A percentile compares a stretch with the other conserved stretches of the same genome.
phyloP scores from a whole-genome alignment of 441 rosid genomes.

The Erodium trifolium region DNA sequence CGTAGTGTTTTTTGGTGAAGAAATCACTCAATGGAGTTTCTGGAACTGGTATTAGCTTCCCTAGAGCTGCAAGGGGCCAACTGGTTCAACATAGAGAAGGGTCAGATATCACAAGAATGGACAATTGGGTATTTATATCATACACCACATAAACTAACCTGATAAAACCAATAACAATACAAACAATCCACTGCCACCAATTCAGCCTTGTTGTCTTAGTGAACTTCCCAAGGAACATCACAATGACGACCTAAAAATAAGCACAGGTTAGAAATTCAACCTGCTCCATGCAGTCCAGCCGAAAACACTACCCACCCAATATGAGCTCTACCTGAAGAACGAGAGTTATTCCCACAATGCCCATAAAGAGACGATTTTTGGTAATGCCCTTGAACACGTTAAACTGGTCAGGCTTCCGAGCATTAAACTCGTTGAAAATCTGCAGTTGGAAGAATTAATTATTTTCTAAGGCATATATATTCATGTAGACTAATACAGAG shows the following conservation, averaged over 20 bases:
- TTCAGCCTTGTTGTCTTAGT: conserved; percentile 54
- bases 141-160: conserved; percentile 33
- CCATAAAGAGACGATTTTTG: conserved; percentile 66
- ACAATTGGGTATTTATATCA: background rate
- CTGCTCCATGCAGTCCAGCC: background rate
- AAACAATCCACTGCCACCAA: conserved; percentile 75
- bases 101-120: background rate
- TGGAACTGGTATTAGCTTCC: conserved; percentile 73
- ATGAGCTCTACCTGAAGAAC: conserved; percentile 59
- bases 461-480: background rate
- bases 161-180: conserved; percentile 46
- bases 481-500: background rate
- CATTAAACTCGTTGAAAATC: conserved; percentile 92
- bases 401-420: conserved; percentile 81
- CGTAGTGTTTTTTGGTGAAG: conserved; percentile 26
- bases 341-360: conserved; percentile 52
- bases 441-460: conserved; percentile 25
- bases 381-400: conserved; percentile 64
- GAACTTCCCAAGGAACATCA: conserved; percentile 81
- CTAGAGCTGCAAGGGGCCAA: conserved; percentile 81
- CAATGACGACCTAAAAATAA: conserved; percentile 46
- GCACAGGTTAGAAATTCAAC: conserved; percentile 1
- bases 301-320: background rate
- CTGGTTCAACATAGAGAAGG: conserved; percentile 26
- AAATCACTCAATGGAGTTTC: conserved; percentile 40